Percentiles rank a stretch among this genome's conserved stretches.
phyloP scores from a whole-genome alignment of 2,329 filamentous ascomycete species.

The Ophiostoma novo-ulmi region DNA sequence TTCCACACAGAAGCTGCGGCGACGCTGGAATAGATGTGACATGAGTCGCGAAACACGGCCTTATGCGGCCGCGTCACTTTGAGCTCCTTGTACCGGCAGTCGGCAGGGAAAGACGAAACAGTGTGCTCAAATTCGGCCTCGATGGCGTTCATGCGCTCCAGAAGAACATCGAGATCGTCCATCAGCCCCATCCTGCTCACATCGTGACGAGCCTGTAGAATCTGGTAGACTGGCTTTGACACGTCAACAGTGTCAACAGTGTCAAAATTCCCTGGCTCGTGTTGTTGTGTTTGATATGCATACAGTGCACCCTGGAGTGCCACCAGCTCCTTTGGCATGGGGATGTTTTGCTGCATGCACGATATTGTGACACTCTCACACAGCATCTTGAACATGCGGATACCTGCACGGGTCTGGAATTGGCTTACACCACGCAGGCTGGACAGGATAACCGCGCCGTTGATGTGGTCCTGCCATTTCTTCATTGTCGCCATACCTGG shows the following conservation, averaged over 20 bases:
- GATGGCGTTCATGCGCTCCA: constrained; percentile 38
- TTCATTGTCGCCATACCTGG: constrained; percentile 43
- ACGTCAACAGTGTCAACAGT: constrained; percentile 42
- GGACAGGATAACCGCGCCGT: constrained; percentile 48
- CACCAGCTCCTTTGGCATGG: constrained; percentile 45
- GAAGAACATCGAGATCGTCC: constrained; percentile 39
- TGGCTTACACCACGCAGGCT: constrained; percentile 46
- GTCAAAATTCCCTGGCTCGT: constrained; percentile 33
- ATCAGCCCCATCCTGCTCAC: constrained; percentile 38
- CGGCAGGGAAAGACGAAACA: constrained; percentile 37
- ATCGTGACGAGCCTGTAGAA: constrained; percentile 45
- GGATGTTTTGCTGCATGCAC: constrained; percentile 46
- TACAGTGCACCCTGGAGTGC: constrained; percentile 43
- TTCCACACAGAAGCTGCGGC: constrained; percentile 47
- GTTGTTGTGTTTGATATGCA: constrained; percentile 32
- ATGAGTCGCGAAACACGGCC: constrained; percentile 40
- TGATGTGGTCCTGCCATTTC: constrained; percentile 51
- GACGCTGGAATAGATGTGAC: constrained; percentile 45
- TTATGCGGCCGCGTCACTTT: constrained; percentile 38
- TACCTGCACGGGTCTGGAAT: constrained; percentile 43
- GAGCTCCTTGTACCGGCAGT: constrained; percentile 42
- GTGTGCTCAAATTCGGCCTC: constrained; percentile 42
- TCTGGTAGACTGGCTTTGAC: constrained; percentile 42
- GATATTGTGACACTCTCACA: constrained; percentile 48
- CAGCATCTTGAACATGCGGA: constrained; percentile 51